These are phyloP conservation scores for Botryosphaeria dothidea DNA, from an alignment of 2,329 filamentous ascomycete genomes.

Conservation along the genomic window DNA sequence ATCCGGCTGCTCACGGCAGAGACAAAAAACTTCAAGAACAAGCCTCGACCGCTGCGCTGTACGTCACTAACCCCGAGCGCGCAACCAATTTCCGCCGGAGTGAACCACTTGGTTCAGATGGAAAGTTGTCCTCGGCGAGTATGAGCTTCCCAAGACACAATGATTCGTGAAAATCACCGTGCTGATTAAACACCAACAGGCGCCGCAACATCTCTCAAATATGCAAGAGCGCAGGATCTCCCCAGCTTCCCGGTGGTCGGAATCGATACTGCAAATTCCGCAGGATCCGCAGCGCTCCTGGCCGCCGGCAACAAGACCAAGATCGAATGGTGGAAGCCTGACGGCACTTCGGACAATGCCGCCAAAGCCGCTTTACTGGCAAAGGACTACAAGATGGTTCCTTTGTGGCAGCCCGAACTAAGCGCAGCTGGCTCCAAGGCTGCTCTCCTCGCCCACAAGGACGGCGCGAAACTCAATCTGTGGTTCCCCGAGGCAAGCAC, in stretches of 20 bases:
- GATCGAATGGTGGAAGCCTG: conserved; percentile 66
- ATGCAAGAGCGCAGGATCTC: conserved; percentile 71
- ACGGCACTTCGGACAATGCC: conserved; percentile 58
- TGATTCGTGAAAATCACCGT: background rate
- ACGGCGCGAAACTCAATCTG: conserved; percentile 53
- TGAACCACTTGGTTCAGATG: conserved; percentile 50
- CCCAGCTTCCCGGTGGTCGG: conserved; percentile 73
- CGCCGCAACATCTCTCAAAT: conserved; percentile 64
- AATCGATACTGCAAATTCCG: conserved; percentile 60
- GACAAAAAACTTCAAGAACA: conserved; percentile 44
- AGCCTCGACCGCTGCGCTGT: conserved; percentile 63
- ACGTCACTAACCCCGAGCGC: conserved; percentile 48
- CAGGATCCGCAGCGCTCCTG: conserved; percentile 71
- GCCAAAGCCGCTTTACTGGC: conserved; percentile 60
- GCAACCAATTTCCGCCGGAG: conserved; percentile 29
- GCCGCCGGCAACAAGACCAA: conserved; percentile 71
- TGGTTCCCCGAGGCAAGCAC: conserved; percentile 53
- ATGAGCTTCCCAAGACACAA: conserved; percentile 29
- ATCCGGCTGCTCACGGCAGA: conserved; percentile 46
- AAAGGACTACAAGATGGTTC: conserved; percentile 62
- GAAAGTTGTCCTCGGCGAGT: conserved; percentile 61
- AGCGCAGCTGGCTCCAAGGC: conserved; percentile 72
- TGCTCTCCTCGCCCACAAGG: conserved; percentile 65
- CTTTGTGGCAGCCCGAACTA: conserved; percentile 63
- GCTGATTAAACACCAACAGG: conserved; percentile 43